Percentiles rank a stretch among this genome's conserved stretches.
Conservation (phyloP, 768 basidiomycete genomes). For the Russula brevipes region DNA sequence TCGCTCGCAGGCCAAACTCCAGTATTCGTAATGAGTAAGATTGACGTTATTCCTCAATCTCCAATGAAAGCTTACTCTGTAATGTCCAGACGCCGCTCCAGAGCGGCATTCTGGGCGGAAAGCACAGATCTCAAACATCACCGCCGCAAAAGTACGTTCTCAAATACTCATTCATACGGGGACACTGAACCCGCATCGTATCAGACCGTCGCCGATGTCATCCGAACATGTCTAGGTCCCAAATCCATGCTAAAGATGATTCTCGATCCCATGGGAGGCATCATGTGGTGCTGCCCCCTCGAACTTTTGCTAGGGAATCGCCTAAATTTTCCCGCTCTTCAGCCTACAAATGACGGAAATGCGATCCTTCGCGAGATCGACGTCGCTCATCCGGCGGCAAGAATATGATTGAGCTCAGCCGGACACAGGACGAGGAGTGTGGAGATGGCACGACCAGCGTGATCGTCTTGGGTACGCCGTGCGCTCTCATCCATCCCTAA, state of each 20-base stretch:
- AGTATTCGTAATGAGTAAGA: constrained; percentile 77
- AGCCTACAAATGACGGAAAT: constrained; percentile 98
- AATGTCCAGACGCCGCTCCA: constrained; percentile 73
- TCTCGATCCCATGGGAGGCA: constrained; percentile 98
- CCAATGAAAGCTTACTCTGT: no score
- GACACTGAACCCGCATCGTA: constrained; percentile 11
- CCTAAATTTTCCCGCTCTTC: background rate
- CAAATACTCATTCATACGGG: background rate
- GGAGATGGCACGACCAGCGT: constrained; percentile 98
- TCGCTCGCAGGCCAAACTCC: constrained; percentile 56
- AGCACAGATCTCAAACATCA: constrained; percentile 95
- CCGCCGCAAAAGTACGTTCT: constrained; percentile 79
- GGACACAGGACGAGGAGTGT: constrained; percentile 98
- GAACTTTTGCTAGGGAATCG: background rate
- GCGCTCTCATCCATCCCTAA: background rate
- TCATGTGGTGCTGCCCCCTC: constrained; percentile 55
- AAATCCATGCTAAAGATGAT: constrained; percentile 99
- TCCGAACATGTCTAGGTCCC: constrained; percentile 93
- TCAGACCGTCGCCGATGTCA: constrained; percentile 96
- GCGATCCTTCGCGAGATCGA: constrained; percentile 98
- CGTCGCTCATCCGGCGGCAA: constrained; percentile 97
- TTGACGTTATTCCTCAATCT: no score
- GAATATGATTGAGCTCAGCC: constrained; percentile 97
- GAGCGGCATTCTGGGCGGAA: constrained; percentile 92
- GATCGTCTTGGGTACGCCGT: constrained; percentile 81